These are phyloP conservation scores for Zoysia pacifica DNA, from an alignment of 176 grass and related monocot species.

Conservation along the genomic window DNA sequence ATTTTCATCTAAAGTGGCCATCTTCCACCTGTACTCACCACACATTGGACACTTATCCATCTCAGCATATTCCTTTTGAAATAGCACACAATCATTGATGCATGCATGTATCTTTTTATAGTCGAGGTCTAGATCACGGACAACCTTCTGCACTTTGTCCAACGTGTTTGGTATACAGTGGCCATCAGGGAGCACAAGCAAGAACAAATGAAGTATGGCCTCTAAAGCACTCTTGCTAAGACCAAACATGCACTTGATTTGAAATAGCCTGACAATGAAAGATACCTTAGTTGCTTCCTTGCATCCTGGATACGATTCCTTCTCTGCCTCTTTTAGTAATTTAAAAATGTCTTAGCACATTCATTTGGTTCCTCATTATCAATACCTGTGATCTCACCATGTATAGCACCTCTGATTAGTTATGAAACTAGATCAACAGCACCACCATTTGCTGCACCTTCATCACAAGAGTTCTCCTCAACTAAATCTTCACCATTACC, in stretches of 20 bases:
- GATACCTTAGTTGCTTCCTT: background rate
- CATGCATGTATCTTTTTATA: background rate
- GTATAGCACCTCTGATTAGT: background rate
- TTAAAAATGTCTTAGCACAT: background rate
- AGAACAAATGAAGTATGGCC: background rate
- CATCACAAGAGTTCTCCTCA: background rate
- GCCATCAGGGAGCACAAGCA: background rate
- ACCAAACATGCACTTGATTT: constrained; percentile 6
- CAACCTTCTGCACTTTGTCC: background rate
- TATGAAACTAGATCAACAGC: background rate
- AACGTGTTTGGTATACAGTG: background rate
- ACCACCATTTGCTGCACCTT: background rate
- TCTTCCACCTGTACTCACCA: background rate
- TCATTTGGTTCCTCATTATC: background rate
- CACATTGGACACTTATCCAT: background rate
- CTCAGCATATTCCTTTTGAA: background rate
- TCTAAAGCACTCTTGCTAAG: background rate
- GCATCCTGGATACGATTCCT: constrained; percentile 5
- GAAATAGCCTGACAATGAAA: background rate
- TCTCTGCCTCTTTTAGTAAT: background rate
- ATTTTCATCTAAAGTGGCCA: background rate
- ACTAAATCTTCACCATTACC: too few species aligned
- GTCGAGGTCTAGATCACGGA: background rate
- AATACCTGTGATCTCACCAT: background rate
- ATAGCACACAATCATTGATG: background rate